Evolutionary conservation across 768 basidiomycete genomes (phyloP), one percentile per base, ranked within the genome.

Genomic region (Boletus speciosus): DNA sequence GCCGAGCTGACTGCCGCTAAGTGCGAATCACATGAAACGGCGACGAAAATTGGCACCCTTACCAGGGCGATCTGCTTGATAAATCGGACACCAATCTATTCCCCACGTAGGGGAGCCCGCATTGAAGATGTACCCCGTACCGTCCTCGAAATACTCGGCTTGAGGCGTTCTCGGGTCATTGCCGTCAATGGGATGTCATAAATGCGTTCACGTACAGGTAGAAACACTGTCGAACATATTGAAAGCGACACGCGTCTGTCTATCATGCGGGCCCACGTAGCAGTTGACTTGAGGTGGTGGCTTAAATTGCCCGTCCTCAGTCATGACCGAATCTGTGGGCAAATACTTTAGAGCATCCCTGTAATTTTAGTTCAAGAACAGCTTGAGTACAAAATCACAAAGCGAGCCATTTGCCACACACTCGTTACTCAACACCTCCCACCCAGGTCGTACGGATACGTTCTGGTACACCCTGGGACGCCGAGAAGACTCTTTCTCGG

Each of bases 21-120:
- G 39, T 36, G 47, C 49, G 38, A 12, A 8, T 21, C 32, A 32
- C 31, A 37, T 16, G 6, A 21, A 19, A 34, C 12, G 12, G 44
- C 6, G 5, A 25, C 6, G 5, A 25, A 19, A 27, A 27, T 12
- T 1, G 4, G 7, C 25, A 14, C 42, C 2, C 77, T 60, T 61
- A 89, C 89, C 66, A 45, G 72, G 57, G 37, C 83, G 77, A 46
- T 85, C 83, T 35, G 78, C 73, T 21, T 75, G 70, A 56, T 87
- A 79, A 23, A 86, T 82, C 4, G 97, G 96, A 68, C 93, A 94
- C 95, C 95, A 98, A 59, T 95, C 93, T 35, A 96, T 64, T 3
- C 85, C 91, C 85, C 89, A 92, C n/a, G 91, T 88, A 0, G 92
- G 88, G 3, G 86, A 89, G 6, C 97, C 97, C 0, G 90, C 87